Percentiles rank a stretch among this genome's conserved stretches.
phyloP scores from a whole-genome alignment of 2,329 filamentous ascomycete genomes.

The Colletotrichum falcatum region DNA sequence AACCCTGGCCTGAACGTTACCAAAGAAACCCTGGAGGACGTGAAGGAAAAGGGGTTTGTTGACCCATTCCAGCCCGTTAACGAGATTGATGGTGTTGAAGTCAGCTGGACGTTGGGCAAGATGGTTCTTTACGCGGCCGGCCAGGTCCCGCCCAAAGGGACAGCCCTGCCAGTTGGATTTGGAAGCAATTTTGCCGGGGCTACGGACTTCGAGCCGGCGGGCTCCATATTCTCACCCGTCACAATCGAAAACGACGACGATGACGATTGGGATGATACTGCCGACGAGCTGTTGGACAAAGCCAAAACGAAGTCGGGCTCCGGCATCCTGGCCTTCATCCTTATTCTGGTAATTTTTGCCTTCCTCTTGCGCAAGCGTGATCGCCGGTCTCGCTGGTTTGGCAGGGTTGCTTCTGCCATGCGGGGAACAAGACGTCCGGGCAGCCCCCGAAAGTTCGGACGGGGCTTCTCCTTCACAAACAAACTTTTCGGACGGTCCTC shows the following conservation, averaged over 20 bases:
- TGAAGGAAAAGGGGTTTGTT: constrained; percentile 80
- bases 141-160: constrained; percentile 77
- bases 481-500: constrained; percentile 74
- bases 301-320: constrained; percentile 77
- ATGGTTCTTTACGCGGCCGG: constrained; percentile 96
- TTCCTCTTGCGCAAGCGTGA: constrained; percentile 86
- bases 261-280: constrained; percentile 65
- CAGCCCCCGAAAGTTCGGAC: constrained; percentile 59
- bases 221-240: constrained; percentile 62
- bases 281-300: constrained; percentile 72
- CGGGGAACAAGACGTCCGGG: constrained; percentile 57
- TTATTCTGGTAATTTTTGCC: constrained; percentile 75
- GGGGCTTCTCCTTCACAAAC: constrained; percentile 64
- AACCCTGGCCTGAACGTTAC: constrained; percentile 74
- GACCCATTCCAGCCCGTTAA: constrained; percentile 93
- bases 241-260: constrained; percentile 50
- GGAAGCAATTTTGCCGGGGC: constrained; percentile 82
- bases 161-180: constrained; percentile 83
- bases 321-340: constrained; percentile 80
- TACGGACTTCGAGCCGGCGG: constrained; percentile 86
- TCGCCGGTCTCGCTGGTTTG: constrained; percentile 71
- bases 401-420: constrained; percentile 61
- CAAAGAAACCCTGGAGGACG: constrained; percentile 74
- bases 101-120: constrained; percentile 97
- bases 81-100: constrained; percentile 90